Evolutionary conservation across 2,329 filamentous ascomycete genomes (phyloP).

Genomic region (Penicillium sp.): DNA sequence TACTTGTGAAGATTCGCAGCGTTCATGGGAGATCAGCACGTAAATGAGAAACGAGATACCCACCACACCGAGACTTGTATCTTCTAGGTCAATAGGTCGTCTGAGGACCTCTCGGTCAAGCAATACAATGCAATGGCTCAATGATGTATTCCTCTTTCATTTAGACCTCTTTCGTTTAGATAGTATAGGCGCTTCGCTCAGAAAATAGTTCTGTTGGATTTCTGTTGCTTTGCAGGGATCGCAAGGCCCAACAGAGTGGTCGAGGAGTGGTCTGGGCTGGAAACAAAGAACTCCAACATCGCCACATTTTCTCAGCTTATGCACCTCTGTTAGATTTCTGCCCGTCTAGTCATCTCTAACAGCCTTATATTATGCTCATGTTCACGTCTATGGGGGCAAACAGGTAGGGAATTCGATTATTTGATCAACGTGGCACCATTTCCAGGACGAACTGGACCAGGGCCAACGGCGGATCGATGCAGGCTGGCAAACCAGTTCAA

Average conservation of each 20-base stretch:
- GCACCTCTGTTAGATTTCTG: neutral
- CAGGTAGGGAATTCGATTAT: neutral
- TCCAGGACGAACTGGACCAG: neutral
- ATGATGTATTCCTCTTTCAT: neutral
- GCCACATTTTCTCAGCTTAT: neutral
- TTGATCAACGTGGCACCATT: neutral
- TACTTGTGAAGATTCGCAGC: neutral
- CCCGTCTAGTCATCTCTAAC: neutral
- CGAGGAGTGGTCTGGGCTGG: neutral
- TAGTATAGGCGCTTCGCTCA: neutral
- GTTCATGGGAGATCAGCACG: neutral
- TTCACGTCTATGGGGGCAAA: too few species aligned
- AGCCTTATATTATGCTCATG: neutral
- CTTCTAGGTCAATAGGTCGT: neutral
- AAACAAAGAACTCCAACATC: neutral
- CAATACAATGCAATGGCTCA: constrained; percentile 5
- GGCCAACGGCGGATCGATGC: constrained; percentile 5
- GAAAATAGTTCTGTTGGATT: neutral
- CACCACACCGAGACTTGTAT: constrained; percentile 2
- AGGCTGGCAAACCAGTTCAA: constrained; percentile 1
- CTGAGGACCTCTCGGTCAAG: neutral
- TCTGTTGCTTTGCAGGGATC: neutral
- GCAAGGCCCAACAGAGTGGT: neutral
- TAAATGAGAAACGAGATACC: constrained; percentile 26
- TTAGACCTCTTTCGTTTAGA: too few species aligned